Evolutionary conservation across 2,329 filamentous ascomycete species (phyloP), one percentile per base, ranked within the genome.

Genomic region (Nemania abortiva): DNA sequence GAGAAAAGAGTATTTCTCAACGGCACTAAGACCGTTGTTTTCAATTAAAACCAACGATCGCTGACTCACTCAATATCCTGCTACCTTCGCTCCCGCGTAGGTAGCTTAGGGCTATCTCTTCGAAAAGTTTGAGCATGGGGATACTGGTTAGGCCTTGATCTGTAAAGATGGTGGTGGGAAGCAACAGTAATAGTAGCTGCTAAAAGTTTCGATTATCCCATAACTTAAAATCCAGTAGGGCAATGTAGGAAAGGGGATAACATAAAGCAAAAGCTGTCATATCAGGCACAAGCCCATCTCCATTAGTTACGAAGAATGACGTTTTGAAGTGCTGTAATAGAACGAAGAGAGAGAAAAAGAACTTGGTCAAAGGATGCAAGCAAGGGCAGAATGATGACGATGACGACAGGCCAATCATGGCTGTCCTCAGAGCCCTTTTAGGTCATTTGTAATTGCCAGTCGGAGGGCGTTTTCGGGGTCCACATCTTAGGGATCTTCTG

Each of bases 1-100:
- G 92, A 96, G 86, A 87, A 89, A 77, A 86, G 90, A 65, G 89
- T 96, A 34, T 91, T 96, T 77, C 82, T 95, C 72, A 95, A 95
- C 77, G 91, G 91, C 18, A 86, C 86, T 72, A 95, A 94, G 87
- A 95, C 92, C 37, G 91, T 95, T 29, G 92, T 95, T 1, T 94
- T 95, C 81, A 84, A 83, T 70, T 83, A 73, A 74, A 60, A 47
- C 9, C 3, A 49, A 55, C 20, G 52, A 24, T 22, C 49, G 29
- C 55, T 18, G 29, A 47, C 18, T 22, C 9, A 18, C n/a, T 47
- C 49, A n/a, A 50, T 3, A 27, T 13, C 22, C 22, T 24, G 13
- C 18, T 56, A 9, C n/a, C n/a, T 13, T 55, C 18, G 15, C 27
- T n/a, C 10, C 34, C 20, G 10, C 24, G 18, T 18, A 20, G 27